Percentiles rank a stretch among this genome's conserved stretches.
Evolutionary conservation across 352 stramenopile genomes (phyloP).

Genomic region (Phytophthora niederhauseri): DNA sequence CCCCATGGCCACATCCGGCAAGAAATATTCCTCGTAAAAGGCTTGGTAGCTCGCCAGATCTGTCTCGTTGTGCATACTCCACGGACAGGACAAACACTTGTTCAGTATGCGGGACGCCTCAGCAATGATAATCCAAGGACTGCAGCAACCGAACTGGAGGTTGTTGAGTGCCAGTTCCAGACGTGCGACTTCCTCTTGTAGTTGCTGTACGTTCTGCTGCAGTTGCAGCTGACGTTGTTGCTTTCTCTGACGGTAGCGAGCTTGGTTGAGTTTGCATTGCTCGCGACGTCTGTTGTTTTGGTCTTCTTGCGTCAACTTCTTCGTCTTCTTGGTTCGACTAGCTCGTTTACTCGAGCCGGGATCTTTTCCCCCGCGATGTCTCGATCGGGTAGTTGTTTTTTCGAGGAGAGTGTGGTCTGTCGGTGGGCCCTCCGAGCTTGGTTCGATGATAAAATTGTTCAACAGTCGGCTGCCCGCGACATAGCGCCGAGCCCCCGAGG

Average conservation of each 20-base stretch:
- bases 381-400: background rate
- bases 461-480: background rate
- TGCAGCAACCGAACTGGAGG: background rate
- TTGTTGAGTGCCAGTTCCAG: background rate
- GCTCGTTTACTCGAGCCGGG: too few relatives aligned
- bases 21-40: slow-evolving; percentile 18
- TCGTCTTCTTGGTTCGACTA: background rate
- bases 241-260: slow-evolving; percentile 11
- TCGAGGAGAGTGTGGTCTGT: background rate
- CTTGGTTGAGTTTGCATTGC: slow-evolving; percentile 10
- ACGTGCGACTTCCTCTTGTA: background rate
- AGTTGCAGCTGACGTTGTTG: background rate
- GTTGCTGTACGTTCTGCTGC: background rate
- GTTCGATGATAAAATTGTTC: background rate
- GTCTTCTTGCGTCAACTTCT: background rate
- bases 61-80: too few relatives aligned
- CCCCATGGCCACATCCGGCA: slow-evolving; percentile 21
- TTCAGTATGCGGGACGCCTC: background rate
- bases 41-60: background rate
- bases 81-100: background rate
- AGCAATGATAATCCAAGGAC: background rate
- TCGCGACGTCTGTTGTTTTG: background rate
- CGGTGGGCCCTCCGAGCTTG: background rate
- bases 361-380: too few relatives aligned
- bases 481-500: background rate